A percentile compares a stretch with the other conserved stretches of the same genome.
Evolutionary conservation across 176 grass and related monocot species (phyloP).

Genomic region (Oryza rufipogon): DNA sequence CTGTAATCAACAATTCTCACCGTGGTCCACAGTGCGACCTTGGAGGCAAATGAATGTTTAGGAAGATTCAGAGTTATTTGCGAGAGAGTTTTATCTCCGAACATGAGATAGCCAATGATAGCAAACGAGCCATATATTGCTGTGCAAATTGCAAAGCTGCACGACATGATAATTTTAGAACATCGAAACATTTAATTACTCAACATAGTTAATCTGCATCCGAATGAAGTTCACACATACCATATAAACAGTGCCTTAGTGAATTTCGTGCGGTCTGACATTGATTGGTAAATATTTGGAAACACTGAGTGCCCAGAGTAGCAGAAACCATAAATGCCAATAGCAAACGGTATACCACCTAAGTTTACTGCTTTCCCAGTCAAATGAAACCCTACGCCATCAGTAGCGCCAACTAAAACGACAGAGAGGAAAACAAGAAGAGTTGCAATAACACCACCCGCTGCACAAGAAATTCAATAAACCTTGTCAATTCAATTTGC

Average conservation of each 20-base stretch:
- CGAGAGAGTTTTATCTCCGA: constrained; percentile 83
- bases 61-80: constrained; percentile 98
- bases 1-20: constrained; percentile 49
- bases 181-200: constrained; percentile 23
- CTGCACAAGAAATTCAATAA: constrained; percentile 36
- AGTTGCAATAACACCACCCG: constrained; percentile 75
- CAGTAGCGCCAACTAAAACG: constrained; percentile 55
- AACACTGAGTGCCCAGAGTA: constrained; percentile 85
- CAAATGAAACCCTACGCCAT: constrained; percentile 68
- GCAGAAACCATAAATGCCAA: constrained; percentile 95
- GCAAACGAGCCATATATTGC: constrained; percentile 83
- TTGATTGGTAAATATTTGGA: constrained; percentile 96
- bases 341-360: constrained; percentile 78
- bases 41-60: constrained; percentile 73
- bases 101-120: constrained; percentile 83
- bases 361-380: constrained; percentile 72
- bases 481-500: not conserved
- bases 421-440: constrained; percentile 76
- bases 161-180: constrained; percentile 43
- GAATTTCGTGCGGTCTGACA: constrained; percentile 94
- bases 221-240: constrained; percentile 46
- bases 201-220: not conserved
- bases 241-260: constrained; percentile 75
- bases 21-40: constrained; percentile 87
- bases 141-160: constrained; percentile 82